phyloP scores from a whole-genome alignment of 2,329 filamentous ascomycete genomes.

The Albophoma yamanashiensis region DNA sequence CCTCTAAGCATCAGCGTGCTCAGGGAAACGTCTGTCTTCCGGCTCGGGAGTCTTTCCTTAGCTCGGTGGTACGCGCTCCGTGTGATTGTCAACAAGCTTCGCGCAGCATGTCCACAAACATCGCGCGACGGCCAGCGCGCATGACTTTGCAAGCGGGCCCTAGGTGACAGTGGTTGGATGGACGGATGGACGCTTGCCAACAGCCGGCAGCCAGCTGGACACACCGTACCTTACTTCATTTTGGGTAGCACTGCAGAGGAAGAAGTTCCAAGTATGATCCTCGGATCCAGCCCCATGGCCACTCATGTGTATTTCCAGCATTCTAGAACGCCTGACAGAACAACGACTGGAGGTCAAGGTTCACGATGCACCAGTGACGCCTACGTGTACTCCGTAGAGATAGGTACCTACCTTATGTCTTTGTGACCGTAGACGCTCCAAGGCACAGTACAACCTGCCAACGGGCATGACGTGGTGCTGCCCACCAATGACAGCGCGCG shows the following conservation, averaged over 20 bases:
- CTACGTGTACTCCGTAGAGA: too few species aligned
- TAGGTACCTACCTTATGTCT: too few species aligned
- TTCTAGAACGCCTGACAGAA: background rate
- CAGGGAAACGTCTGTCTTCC: background rate
- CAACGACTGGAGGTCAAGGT: background rate
- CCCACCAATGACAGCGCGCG: conserved; percentile 5
- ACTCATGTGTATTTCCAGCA: background rate
- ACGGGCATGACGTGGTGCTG: background rate
- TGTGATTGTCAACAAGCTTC: background rate
- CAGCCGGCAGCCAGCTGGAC: background rate
- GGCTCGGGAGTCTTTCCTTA: background rate
- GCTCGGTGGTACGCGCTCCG: background rate
- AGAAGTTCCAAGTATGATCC: background rate
- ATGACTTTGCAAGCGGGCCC: background rate
- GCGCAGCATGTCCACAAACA: background rate
- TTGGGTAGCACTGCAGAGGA: background rate
- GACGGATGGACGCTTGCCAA: background rate
- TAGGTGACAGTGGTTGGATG: background rate
- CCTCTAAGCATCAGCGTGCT: background rate
- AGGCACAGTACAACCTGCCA: too few species aligned
- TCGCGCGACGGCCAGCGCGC: background rate
- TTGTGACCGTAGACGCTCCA: too few species aligned
- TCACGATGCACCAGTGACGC: too few species aligned
- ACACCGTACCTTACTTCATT: background rate
- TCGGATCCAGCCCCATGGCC: background rate